Evolutionary conservation across 257 asterid genomes (phyloP).

Genomic region (Capsicum pubescens): DNA sequence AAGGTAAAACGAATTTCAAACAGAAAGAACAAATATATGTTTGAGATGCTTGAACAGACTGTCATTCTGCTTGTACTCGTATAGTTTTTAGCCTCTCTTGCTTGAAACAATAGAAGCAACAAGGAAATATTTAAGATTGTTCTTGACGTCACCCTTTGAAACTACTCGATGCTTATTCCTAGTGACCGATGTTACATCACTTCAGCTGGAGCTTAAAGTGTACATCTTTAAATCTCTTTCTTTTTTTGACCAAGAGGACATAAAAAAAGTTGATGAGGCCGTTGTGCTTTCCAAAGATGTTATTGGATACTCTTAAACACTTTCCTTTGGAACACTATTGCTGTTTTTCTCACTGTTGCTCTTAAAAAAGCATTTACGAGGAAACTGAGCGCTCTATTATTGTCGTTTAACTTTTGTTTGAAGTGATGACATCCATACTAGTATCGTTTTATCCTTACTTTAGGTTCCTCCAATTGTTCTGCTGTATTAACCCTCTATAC

Average conservation of each 20-base stretch:
- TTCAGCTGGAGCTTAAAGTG: conserved; percentile 9
- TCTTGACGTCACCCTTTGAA: conserved; percentile 38
- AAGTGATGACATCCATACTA: neutral
- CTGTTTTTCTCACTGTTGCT: neutral
- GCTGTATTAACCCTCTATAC: neutral
- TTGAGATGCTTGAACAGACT: too few relatives aligned
- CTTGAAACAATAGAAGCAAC: too few relatives aligned
- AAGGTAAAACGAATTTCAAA: neutral
- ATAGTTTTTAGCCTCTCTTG: too few relatives aligned
- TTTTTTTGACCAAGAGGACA: conserved; percentile 33
- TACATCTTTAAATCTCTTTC: conserved; percentile 64
- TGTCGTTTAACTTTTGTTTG: neutral
- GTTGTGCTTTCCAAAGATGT: conserved; percentile 44
- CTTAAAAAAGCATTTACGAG: conserved; percentile 34
- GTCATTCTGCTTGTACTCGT: too few relatives aligned
- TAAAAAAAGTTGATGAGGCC: conserved; percentile 46
- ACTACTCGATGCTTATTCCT: conserved; percentile 47
- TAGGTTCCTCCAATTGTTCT: neutral
- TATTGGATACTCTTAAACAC: neutral
- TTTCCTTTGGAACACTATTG: neutral
- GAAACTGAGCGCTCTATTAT: neutral
- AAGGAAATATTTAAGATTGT: conserved; percentile 46
- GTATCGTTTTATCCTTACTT: neutral
- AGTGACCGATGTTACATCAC: conserved; percentile 44
- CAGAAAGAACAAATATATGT: neutral